A percentile compares a stretch with the other conserved stretches of the same genome.
Conservation (phyloP, 108 stramenopile species). For the Fistulifera solaris region DNA sequence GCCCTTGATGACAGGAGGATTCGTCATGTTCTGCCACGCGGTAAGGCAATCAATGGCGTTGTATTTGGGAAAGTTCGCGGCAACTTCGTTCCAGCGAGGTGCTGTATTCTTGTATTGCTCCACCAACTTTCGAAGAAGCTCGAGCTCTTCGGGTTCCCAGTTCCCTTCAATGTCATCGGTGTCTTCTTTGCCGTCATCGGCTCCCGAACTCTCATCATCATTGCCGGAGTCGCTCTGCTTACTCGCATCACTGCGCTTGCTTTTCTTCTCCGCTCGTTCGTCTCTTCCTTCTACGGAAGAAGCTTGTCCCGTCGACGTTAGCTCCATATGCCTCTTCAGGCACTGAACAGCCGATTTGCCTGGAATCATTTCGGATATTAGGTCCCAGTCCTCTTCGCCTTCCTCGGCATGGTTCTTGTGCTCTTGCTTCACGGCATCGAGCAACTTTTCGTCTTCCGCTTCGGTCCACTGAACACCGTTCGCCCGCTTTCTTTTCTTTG, state of each 20-base stretch:
- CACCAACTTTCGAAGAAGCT: conserved; percentile 48
- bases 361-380: conserved; percentile 46
- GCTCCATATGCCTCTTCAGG: conserved; percentile 25
- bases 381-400: conserved; percentile 56
- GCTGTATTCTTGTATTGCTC: conserved; percentile 54
- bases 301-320: conserved; percentile 2
- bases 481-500: conserved; percentile 8
- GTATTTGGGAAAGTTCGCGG: conserved; percentile 47
- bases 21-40: conserved; percentile 61
- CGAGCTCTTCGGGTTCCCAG: conserved; percentile 51
- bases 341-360: conserved; percentile 67
- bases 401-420: conserved; percentile 45
- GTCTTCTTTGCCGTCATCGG: conserved; percentile 20
- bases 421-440: conserved; percentile 74
- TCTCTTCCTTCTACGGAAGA: neutral
- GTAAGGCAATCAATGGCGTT: conserved; percentile 70
- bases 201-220: conserved; percentile 14
- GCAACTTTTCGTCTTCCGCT: conserved; percentile 69
- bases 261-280: conserved; percentile 4
- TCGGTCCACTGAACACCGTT: conserved; percentile 30
- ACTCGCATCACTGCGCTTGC: neutral
- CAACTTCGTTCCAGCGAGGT: conserved; percentile 70
- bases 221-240: conserved; percentile 5
- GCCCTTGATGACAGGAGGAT: conserved; percentile 66
- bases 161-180: conserved; percentile 9